Conservation (phyloP, 495 filamentous ascomycete genomes). For the Pseudevernia furfuracea region DNA sequence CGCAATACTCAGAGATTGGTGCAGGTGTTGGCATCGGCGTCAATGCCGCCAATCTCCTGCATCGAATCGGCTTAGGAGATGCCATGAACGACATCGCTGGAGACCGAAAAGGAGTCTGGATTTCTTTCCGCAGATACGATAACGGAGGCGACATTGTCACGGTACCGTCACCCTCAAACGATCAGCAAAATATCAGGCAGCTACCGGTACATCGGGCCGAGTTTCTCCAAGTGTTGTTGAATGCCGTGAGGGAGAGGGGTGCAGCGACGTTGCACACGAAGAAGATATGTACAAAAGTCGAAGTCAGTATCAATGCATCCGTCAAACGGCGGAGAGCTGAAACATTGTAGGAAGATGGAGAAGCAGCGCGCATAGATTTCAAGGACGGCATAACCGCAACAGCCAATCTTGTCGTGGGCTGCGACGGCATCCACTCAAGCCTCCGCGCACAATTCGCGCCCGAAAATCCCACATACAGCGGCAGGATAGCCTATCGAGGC, state of each 20-base stretch:
- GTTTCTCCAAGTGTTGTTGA: conserved; percentile 28
- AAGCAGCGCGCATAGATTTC: conserved; percentile 43
- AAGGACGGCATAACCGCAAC: conserved; percentile 40
- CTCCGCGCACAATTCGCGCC: conserved; percentile 39
- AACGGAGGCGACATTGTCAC: conserved; percentile 31
- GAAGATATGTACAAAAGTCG: conserved; percentile 18
- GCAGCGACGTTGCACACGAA: conserved; percentile 29
- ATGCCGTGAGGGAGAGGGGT: conserved; percentile 24
- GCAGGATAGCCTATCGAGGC: conserved; percentile 28
- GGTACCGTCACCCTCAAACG: conserved; percentile 24
- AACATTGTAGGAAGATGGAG: conserved; percentile 29
- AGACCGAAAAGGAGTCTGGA: conserved; percentile 29
- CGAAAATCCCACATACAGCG: conserved; percentile 19
- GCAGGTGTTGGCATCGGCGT: conserved; percentile 39
- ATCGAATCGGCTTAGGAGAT: conserved; percentile 24
- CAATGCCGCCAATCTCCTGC: conserved; percentile 42
- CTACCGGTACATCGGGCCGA: conserved; percentile 29
- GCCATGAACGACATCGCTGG: conserved; percentile 28
- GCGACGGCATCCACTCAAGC: conserved; percentile 57
- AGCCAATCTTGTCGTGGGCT: conserved; percentile 51
- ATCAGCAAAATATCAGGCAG: conserved; percentile 17
- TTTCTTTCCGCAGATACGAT: conserved; percentile 33
- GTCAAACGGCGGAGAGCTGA: neutral
- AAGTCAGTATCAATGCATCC: neutral
- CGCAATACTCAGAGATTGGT: conserved; percentile 30